Evolutionary conservation across 1,139 yeast species (phyloP), one percentile per base, ranked within the genome.

Genomic region (Zygoascus hellenicus): DNA sequence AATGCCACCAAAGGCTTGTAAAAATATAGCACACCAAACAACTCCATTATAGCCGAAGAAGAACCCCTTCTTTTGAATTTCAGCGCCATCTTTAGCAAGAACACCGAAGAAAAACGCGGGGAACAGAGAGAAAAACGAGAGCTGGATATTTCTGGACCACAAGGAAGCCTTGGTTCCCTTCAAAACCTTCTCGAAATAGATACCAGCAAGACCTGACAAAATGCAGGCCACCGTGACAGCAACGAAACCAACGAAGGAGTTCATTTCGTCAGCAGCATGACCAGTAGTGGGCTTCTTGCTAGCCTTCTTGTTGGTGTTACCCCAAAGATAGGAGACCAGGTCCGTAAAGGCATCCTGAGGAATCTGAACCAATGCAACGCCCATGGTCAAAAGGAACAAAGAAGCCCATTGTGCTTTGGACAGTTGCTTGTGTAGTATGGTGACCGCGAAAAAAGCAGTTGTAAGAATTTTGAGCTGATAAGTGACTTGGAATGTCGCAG

Each of bases 401-500:
- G 72, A 64, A 11, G 59, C 48, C 73, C 73, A 69, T 43, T 69
- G 71, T 38, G 49, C 48, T 37, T 55, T 53, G 30, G 62, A 50
- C 32, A 69, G 61, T 14, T 56, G 48, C 35, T 69, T 60, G 46
- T 64, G 63, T 15, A 69, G 62, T 51, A 69, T 62, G n/a, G 67
- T 60, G 41, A 69, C 73, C 0, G 72, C 67, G 51, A 69, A 69
- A 43, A 68, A 62, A n/a, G 73, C 73, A 1, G 73, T 69, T 11
- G 73, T 69, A 49, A 69, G 58, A 48, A 69, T 69, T 54, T 69
- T 69, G 48, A 69, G 65, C 57, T 69, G 73, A 55, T 69, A 69
- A 2, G 72, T 67, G 50, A 69, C 73, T 55, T 69, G 73, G 56
- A 69, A 69, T 2, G 72, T 67, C 5, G 72, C 72, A 6, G 73